Conservation (phyloP, 169 alveolate species). For the Plasmodium sp. region DNA sequence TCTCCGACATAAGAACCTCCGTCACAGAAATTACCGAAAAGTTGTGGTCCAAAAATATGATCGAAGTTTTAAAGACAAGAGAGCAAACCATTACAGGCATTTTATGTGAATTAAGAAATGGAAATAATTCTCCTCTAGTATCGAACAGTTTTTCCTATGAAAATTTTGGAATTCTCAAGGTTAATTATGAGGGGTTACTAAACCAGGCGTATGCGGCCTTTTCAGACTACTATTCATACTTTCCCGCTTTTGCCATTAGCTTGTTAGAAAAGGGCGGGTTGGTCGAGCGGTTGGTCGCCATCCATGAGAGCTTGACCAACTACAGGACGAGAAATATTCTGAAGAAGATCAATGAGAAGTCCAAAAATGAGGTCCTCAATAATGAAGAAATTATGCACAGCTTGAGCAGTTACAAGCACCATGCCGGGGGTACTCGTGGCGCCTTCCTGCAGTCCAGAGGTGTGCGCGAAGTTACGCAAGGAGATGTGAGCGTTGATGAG, state of each 20-base stretch:
- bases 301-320: constrained; percentile 36
- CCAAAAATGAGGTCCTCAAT: constrained; percentile 55
- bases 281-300: constrained; percentile 26
- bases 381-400: constrained; percentile 19
- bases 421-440: not conserved
- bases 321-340: constrained; percentile 47
- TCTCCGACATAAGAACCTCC: constrained; percentile 29
- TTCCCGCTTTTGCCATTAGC: constrained; percentile 21
- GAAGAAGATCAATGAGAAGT: constrained; percentile 21
- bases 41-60: constrained; percentile 43
- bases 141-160: constrained; percentile 31
- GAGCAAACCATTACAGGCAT: constrained; percentile 43
- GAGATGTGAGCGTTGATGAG: not conserved
- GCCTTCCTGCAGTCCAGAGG: constrained; percentile 21
- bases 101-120: constrained; percentile 69
- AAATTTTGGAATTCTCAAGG: constrained; percentile 40
- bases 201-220: constrained; percentile 47
- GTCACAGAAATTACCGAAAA: constrained; percentile 28
- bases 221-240: constrained; percentile 52
- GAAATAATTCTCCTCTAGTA: constrained; percentile 15
- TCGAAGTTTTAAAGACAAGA: constrained; percentile 61
- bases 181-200: constrained; percentile 26
- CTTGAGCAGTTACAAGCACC: constrained; percentile 40
- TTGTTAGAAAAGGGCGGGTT: constrained; percentile 47
- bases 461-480: not conserved